Percentiles rank a stretch among this genome's conserved stretches.
Evolutionary conservation across 768 basidiomycete species (phyloP).

Genomic region (Gautieria morchelliformis): DNA sequence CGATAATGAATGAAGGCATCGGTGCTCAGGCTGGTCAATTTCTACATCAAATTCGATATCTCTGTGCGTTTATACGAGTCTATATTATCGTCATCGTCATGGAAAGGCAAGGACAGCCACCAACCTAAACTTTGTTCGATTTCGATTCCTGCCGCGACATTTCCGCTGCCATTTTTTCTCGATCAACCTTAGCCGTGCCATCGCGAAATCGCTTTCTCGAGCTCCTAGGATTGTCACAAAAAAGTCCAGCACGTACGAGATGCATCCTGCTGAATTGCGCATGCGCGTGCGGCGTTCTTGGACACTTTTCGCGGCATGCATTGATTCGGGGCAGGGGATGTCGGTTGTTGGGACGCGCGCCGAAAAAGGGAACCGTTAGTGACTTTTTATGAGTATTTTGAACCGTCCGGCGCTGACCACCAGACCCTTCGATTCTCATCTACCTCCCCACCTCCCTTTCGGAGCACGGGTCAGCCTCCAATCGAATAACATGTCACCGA

Average conservation of each 20-base stretch:
- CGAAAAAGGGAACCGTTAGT: too few relatives aligned
- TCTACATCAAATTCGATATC: slow-evolving; percentile 49
- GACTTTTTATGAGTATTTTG: too few relatives aligned
- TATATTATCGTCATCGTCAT: background rate
- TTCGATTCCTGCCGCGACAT: slow-evolving; percentile 39
- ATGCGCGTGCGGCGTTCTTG: background rate
- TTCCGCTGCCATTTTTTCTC: slow-evolving; percentile 32
- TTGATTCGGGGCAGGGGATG: too few relatives aligned
- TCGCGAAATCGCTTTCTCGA: slow-evolving; percentile 33
- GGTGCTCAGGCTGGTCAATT: slow-evolving; percentile 26
- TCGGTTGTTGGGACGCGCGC: too few relatives aligned
- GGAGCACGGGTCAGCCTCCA: too few relatives aligned
- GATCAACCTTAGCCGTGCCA: slow-evolving; percentile 37
- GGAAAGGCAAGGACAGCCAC: slow-evolving; percentile 11
- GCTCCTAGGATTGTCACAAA: slow-evolving; percentile 33
- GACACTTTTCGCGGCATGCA: background rate
- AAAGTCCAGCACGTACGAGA: slow-evolving; percentile 28
- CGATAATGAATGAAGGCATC: slow-evolving; percentile 31
- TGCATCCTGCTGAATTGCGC: slow-evolving; percentile 8
- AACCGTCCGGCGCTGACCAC: too few relatives aligned
- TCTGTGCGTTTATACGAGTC: slow-evolving; percentile 19
- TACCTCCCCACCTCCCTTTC: too few relatives aligned
- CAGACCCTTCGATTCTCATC: too few relatives aligned
- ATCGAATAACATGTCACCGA: too few relatives aligned
- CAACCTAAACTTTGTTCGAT: slow-evolving; percentile 45